Conservation (phyloP, 768 basidiomycete genomes). For the Lyophyllum decastes region DNA sequence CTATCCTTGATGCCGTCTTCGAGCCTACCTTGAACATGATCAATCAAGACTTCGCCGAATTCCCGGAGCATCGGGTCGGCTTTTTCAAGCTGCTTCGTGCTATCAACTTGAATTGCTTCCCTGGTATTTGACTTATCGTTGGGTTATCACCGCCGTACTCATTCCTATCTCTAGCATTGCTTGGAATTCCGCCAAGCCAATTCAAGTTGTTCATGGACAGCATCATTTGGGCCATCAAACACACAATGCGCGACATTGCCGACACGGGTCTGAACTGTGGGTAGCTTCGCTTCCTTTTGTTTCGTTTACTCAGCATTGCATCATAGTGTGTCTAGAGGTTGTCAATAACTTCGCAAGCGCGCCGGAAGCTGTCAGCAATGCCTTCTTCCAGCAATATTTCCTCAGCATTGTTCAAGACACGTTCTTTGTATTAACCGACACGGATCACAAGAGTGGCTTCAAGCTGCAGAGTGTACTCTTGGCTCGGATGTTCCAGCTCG, state of each 20-base stretch:
- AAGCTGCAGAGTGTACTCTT: constrained; percentile 93
- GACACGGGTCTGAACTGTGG: constrained; percentile 83
- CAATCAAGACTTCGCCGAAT: constrained; percentile 99
- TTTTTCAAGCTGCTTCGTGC: constrained; percentile 95
- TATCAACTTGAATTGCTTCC: constrained; percentile 94
- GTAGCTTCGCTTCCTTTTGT: constrained; percentile 22
- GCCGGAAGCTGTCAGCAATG: constrained; percentile 79
- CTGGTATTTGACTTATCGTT: constrained; percentile 50
- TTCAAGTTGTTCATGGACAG: constrained; percentile 99
- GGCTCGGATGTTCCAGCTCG: constrained; percentile 90
- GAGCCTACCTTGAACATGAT: constrained; percentile 98
- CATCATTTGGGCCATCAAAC: constrained; percentile 99
- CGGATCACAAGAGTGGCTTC: constrained; percentile 99
- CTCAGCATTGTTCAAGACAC: constrained; percentile 92
- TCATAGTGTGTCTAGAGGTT: constrained; percentile 85
- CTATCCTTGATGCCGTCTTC: constrained; percentile 95
- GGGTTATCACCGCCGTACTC: not conserved
- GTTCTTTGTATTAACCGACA: constrained; percentile 96
- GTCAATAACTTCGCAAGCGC: constrained; percentile 88
- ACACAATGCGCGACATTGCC: constrained; percentile 98
- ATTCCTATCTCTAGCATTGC: constrained; percentile 55
- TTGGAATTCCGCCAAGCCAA: constrained; percentile 84
- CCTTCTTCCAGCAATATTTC: constrained; percentile 97
- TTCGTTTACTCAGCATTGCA: constrained; percentile 3
- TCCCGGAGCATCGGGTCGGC: constrained; percentile 94